A percentile compares a stretch with the other conserved stretches of the same genome.
These are phyloP conservation scores for Rhodotorula glutinis DNA, from an alignment of 1,284 basidiomycete genomes.

Conservation along the genomic window DNA sequence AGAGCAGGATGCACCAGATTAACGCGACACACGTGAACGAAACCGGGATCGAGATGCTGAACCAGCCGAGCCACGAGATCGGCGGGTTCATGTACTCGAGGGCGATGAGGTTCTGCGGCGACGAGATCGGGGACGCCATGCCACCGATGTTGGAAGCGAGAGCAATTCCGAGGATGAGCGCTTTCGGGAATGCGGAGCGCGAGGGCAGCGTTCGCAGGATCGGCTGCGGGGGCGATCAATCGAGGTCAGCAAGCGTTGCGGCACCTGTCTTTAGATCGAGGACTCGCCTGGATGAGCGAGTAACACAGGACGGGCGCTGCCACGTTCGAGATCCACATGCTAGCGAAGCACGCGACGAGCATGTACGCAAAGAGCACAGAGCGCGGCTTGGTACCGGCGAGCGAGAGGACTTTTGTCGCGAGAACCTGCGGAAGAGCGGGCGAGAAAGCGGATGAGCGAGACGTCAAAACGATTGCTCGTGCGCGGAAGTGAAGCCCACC, in stretches of 20 bases:
- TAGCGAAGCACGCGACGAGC: conserved; percentile 94
- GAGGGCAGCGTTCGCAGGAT: conserved; percentile 88
- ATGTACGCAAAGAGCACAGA: conserved; percentile 90
- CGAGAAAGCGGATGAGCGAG: too few relatives aligned
- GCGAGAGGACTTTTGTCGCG: conserved; percentile 83
- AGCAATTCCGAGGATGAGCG: conserved; percentile 91
- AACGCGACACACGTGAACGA: conserved; percentile 76
- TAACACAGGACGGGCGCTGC: conserved; percentile 97
- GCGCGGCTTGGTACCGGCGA: conserved; percentile 83
- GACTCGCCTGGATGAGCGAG: conserved; percentile 81
- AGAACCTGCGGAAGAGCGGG: conserved; percentile 54
- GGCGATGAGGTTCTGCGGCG: conserved; percentile 96
- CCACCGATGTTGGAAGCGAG: conserved; percentile 91
- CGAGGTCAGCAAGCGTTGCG: neutral
- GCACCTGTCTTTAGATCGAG: neutral
- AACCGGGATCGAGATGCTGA: conserved; percentile 88
- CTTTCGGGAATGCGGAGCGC: conserved; percentile 81
- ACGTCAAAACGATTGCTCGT: conserved; percentile 12
- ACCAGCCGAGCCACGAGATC: conserved; percentile 90
- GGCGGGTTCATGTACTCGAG: conserved; percentile 80
- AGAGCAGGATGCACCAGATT: conserved; percentile 87
- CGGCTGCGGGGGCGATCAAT: conserved; percentile 59
- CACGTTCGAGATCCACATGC: conserved; percentile 99
- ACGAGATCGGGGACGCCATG: conserved; percentile 59
- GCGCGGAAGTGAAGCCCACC: neutral